Base-by-base conservation (phyloP, 2,329 filamentous ascomycete species). In the Pseudocercospora eumusae region DNA sequence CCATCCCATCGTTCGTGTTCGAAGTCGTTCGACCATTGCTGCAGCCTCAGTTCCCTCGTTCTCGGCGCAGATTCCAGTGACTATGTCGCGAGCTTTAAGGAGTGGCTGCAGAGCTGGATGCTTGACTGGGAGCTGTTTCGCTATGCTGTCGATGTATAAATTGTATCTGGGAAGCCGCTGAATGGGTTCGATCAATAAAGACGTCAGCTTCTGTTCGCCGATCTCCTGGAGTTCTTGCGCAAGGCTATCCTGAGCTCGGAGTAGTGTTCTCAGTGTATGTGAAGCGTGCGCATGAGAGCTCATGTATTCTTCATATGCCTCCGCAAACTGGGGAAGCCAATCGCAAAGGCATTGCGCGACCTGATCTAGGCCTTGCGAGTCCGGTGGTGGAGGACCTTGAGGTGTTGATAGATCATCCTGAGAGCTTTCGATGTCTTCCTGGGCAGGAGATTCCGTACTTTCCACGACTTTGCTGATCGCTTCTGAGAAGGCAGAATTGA, bases 41-140 rank as follows among this genome's bases (percentile, higher is more conserved):
- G 88, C 87, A 68, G 92, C 90, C 71, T 91, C 89, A 2, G 81
- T 77, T 76, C 81, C 73, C 79, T 90, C 83, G 70, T 97, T 93
- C 78, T 97, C 88, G 15, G 93, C 96, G 76, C 95, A 99, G 47
- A 99, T 99, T 58, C 96, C 95, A 20, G 93, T 92, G 68, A 99
- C 92, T 57, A 96, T 90, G 74, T 98, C 95, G 67, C 93, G 85
- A 0, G 95, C 93, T 73, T 92, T 93, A 45, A 97, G 84, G 78
- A 99, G 88, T 2, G 84, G 83, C 68, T 90, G 88, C 57, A 96
- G 82, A 0, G 93, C 93, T 2, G 92, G 91, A 74, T 98, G 93
- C 8, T 90, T 87, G 56, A 93, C 86, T 4, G 93, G 93, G 18
- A 98, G 83, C 64, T 90, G 92, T 67, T 88, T 87, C 53, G 95